Conservation (phyloP, 306 rosid species). For the Mucuna pruriens region DNA sequence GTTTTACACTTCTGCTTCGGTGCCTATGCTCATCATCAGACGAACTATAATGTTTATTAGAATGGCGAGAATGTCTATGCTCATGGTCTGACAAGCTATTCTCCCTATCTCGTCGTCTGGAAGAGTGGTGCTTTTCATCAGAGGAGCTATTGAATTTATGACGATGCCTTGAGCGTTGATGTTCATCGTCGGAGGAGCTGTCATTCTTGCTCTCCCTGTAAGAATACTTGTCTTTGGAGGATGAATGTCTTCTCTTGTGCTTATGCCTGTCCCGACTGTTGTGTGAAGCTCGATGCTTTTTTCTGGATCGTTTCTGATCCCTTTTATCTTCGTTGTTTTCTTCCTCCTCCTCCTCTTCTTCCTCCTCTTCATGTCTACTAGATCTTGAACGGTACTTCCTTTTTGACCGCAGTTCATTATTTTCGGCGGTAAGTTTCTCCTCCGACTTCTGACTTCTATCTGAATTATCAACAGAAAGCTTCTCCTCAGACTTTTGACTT, state of each 20-base stretch:
- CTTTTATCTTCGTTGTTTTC: slow-evolving; percentile 42
- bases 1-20: slow-evolving; percentile 43
- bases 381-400: slow-evolving; percentile 66
- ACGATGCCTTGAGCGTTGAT: slow-evolving; percentile 38
- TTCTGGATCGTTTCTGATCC: slow-evolving; percentile 59
- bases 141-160: slow-evolving; percentile 42
- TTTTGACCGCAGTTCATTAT: slow-evolving; percentile 58
- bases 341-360: slow-evolving; percentile 39
- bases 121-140: slow-evolving; percentile 44
- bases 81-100: slow-evolving; percentile 46
- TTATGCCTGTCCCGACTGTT: slow-evolving; percentile 56
- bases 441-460: slow-evolving; percentile 49
- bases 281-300: slow-evolving; percentile 62
- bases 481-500: slow-evolving; percentile 52
- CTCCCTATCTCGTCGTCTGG: slow-evolving; percentile 36
- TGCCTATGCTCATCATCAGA: slow-evolving; percentile 52
- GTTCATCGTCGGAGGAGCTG: slow-evolving; percentile 50
- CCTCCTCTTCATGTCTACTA: slow-evolving; percentile 49
- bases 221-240: slow-evolving; percentile 53
- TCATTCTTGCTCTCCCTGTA: slow-evolving; percentile 39
- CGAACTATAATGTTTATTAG: slow-evolving; percentile 41
- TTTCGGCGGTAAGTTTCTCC: slow-evolving; percentile 42
- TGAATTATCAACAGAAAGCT: slow-evolving; percentile 40
- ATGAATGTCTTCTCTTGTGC: slow-evolving; percentile 63
- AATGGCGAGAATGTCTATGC: slow-evolving; percentile 38